Conservation (phyloP, 768 basidiomycete genomes). For the Mycena rebaudengoi region DNA sequence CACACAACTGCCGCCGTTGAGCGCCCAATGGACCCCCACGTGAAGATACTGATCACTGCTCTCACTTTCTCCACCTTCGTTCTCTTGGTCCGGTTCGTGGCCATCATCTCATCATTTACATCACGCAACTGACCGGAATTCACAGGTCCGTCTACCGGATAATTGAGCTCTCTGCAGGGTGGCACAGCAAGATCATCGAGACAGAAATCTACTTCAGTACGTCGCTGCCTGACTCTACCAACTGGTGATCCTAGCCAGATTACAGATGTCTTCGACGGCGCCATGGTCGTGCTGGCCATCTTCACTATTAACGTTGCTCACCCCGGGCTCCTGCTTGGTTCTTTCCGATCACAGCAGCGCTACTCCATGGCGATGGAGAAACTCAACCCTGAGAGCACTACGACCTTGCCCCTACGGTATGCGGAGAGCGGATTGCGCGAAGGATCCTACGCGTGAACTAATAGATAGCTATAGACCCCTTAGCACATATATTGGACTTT, state of each 20-base stretch:
- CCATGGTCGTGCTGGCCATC: no score
- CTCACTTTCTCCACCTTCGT: background rate
- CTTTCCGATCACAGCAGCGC: background rate
- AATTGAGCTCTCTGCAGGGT: slow-evolving; percentile 41
- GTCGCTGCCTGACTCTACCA: slow-evolving; percentile 29
- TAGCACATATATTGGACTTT: no score
- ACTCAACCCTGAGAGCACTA: background rate
- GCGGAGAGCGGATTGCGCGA: no score
- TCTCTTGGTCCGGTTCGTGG: no score
- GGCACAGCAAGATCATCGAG: slow-evolving; percentile 40
- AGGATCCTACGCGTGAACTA: no score
- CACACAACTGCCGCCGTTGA: background rate
- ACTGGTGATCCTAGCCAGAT: slow-evolving; percentile 29
- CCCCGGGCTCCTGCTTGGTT: slow-evolving; percentile 23
- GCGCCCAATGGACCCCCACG: background rate
- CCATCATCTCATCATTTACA: no score
- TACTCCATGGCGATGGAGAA: background rate
- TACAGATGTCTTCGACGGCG: no score
- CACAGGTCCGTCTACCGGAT: slow-evolving; percentile 44
- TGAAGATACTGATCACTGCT: background rate
- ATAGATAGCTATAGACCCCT: no score
- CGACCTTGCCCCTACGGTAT: background rate
- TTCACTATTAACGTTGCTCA: slow-evolving; percentile 29
- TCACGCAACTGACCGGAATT: no score
- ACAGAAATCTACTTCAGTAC: slow-evolving; percentile 42